Evolutionary conservation across 2,329 filamentous ascomycete genomes (phyloP).

Genomic region (Ascochyta clinopodiicola): DNA sequence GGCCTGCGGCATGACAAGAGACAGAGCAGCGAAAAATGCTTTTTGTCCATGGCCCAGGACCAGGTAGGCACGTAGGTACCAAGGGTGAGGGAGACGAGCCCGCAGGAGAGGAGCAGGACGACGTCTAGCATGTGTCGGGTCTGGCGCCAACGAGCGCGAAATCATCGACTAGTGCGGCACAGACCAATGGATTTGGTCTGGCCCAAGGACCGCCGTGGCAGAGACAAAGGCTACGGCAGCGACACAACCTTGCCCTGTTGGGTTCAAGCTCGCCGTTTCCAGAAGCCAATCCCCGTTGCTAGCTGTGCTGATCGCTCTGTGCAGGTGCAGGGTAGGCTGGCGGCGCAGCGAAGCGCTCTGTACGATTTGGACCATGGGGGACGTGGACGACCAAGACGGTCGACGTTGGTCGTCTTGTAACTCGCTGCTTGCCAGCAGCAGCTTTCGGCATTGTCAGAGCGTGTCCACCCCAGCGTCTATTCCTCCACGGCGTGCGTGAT

Average conservation of each 20-base stretch:
- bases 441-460: too few species aligned
- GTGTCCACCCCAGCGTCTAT: conserved; percentile 8
- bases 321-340: conserved; percentile 6
- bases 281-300: conserved; percentile 26
- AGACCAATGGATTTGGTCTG: conserved; percentile 37
- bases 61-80: conserved; percentile 30
- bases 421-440: too few species aligned
- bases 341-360: conserved; percentile 22
- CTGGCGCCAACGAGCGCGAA: conserved; percentile 43
- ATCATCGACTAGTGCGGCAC: conserved; percentile 33
- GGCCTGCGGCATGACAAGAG: conserved; percentile 40
- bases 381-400: background rate
- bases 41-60: conserved; percentile 33
- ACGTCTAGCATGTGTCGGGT: conserved; percentile 39
- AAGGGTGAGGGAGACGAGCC: conserved; percentile 33
- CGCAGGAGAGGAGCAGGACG: conserved; percentile 13
- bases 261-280: conserved; percentile 32
- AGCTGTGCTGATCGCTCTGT: conserved; percentile 23
- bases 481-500: background rate
- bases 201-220: conserved; percentile 36
- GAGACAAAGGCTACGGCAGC: conserved; percentile 42
- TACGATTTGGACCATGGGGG: conserved; percentile 14
- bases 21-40: conserved; percentile 28
- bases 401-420: too few species aligned
- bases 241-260: conserved; percentile 26